Conservation (phyloP, 2,329 filamentous ascomycete species). For the Paraphaeosphaeria sporulosa region DNA sequence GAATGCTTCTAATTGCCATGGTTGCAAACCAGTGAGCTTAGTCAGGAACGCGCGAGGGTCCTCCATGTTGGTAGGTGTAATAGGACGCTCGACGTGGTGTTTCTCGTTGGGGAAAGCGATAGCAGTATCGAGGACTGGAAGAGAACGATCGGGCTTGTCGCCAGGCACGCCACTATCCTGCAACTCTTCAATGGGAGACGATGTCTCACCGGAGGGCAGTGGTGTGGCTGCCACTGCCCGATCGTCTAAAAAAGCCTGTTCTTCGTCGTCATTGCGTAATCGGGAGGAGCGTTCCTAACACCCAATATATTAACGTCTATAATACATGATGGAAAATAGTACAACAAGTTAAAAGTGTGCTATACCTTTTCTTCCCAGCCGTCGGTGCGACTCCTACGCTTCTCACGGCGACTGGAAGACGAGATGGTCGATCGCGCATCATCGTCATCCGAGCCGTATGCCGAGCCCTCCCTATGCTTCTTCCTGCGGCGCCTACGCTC, state of each 20-base stretch:
- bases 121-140: constrained; percentile 35
- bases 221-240: constrained; percentile 65
- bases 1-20: constrained; percentile 45
- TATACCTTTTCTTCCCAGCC: constrained; percentile 49
- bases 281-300: constrained; percentile 41
- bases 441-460: constrained; percentile 49
- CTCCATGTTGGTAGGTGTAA: constrained; percentile 38
- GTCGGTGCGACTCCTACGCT: constrained; percentile 50
- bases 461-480: constrained; percentile 51
- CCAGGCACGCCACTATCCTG: constrained; percentile 40
- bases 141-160: constrained; percentile 42
- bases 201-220: constrained; percentile 52
- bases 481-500: constrained; percentile 56
- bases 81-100: constrained; percentile 35
- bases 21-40: constrained; percentile 45
- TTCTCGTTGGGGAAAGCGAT: constrained; percentile 30
- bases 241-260: constrained; percentile 70
- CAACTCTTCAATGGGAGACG: constrained; percentile 25
- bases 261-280: constrained; percentile 46
- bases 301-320: constrained; percentile 22
- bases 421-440: constrained; percentile 46
- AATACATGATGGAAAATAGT: constrained; percentile 26
- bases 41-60: constrained; percentile 44
- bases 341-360: constrained; percentile 40
- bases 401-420: constrained; percentile 48